A percentile compares a stretch with the other conserved stretches of the same genome.
These are phyloP conservation scores for Podospora appendiculata DNA, from an alignment of 495 filamentous ascomycete species.

Conservation along the genomic window DNA sequence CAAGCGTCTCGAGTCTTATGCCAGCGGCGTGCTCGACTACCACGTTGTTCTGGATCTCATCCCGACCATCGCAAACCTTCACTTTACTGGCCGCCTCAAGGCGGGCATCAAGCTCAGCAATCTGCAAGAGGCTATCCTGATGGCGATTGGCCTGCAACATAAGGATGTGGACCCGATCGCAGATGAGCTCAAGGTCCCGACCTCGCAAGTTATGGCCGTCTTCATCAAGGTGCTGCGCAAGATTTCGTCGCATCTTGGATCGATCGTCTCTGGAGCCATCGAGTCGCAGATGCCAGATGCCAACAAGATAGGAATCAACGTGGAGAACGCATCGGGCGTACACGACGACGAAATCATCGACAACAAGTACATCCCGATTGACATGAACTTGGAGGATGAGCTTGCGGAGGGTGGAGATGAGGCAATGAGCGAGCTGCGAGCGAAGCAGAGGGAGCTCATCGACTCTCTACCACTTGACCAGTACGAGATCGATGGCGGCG, in stretches of 20 bases:
- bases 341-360: conserved; percentile 57
- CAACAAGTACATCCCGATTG: conserved; percentile 57
- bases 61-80: conserved; percentile 68
- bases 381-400: conserved; percentile 74
- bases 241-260: conserved; percentile 65
- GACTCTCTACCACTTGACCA: conserved; percentile 81
- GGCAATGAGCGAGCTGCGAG: conserved; percentile 56
- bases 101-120: conserved; percentile 59
- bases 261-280: conserved; percentile 66
- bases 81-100: conserved; percentile 71
- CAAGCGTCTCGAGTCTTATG: conserved; percentile 89
- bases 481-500: conserved; percentile 73
- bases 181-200: conserved; percentile 65
- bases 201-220: conserved; percentile 83
- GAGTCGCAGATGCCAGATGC: conserved; percentile 60
- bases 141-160: conserved; percentile 81
- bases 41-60: conserved; percentile 94
- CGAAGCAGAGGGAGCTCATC: conserved; percentile 75
- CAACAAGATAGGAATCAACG: conserved; percentile 43
- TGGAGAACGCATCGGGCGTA: conserved; percentile 43
- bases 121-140: conserved; percentile 76
- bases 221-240: conserved; percentile 94
- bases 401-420: conserved; percentile 76
- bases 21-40: conserved; percentile 94
- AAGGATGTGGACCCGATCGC: conserved; percentile 79